Evolutionary conservation across 257 asterid genomes (phyloP).

Genomic region (Echites panduratus): DNA sequence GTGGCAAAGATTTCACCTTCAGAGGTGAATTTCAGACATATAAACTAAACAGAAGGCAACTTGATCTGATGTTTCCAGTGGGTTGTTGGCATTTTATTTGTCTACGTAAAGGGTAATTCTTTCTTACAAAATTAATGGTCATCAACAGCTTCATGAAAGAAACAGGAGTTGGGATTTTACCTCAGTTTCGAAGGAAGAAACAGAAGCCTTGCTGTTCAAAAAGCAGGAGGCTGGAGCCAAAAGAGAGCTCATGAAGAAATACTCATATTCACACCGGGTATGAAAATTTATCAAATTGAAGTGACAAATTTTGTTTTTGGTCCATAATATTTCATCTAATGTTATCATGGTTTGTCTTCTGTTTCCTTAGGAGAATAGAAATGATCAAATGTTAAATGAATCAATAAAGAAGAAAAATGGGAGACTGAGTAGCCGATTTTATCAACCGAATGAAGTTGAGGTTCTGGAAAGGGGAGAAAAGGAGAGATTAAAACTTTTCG

Average conservation of each 20-base stretch:
- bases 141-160: constrained; percentile 37
- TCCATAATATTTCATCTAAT: no score
- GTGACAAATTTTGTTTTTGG: background rate
- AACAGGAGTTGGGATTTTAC: constrained; percentile 57
- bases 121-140: background rate
- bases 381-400: constrained; percentile 42
- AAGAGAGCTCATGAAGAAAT: constrained; percentile 71
- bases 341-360: background rate
- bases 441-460: constrained; percentile 30
- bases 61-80: background rate
- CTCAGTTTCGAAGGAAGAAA: constrained; percentile 41
- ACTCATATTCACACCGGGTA: constrained; percentile 76
- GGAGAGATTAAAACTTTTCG: constrained; percentile 30
- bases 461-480: constrained; percentile 24
- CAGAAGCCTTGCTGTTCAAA: constrained; percentile 46
- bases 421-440: constrained; percentile 34
- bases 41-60: no score
- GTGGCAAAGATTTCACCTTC: background rate
- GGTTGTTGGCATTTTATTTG: background rate
- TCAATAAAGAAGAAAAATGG: constrained; percentile 35
- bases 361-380: constrained; percentile 48
- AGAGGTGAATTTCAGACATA: background rate
- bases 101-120: background rate
- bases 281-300: background rate
- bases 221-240: constrained; percentile 57